Evolutionary conservation across 176 grass and related monocot genomes (phyloP), one percentile per base, ranked within the genome.

Genomic region (Cenchrus fungigraminus): DNA sequence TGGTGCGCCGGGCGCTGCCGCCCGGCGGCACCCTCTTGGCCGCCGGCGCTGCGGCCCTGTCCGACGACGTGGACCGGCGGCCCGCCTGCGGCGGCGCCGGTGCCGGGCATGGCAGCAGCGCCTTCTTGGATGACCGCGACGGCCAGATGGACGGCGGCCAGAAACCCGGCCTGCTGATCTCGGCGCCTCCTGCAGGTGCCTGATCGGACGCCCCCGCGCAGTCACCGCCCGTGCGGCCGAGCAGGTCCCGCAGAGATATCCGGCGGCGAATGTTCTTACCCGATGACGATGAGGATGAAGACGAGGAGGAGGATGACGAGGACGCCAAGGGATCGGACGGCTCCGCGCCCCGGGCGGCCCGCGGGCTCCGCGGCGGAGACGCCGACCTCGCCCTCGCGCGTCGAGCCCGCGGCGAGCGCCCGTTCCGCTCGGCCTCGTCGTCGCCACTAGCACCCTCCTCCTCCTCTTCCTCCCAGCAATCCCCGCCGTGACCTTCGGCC

Each of bases 171-270:
- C 80, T 89, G 54, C 37, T 5, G 52, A 12, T 16, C 74, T 74
- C 84, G 52, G 51, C 68, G 61, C 20, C 42, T 0, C 20, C 42
- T 0, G 44, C 37, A 40, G 37, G 9, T 9, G 74, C 19, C 64
- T 44, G 64, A 6, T 71, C 53, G 28, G 5, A 6, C n/a, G 22
- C 40, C 15, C 31, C 49, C 28, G 62, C 47, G 47, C 43, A 46
- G 60, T 83, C 51, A 67, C 28, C 8, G 13, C 14, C 53, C 40
- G 79, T 66, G 66, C 84, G 50, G 11, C 42, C 16, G 43, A 90
- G 84, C 53, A 90, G 89, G 80, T 90, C 89, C 68, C 89, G 84
- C 6, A 90, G 80, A 29, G 89, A 90, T 45, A 84, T 79, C 69
- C 84, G 64, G 60, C 80, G 75, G 0, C 75, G 75, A 2, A 20